Base-by-base conservation (phyloP, 2,329 filamentous ascomycete genomes). In the Pseudogymnoascus sp. region DNA sequence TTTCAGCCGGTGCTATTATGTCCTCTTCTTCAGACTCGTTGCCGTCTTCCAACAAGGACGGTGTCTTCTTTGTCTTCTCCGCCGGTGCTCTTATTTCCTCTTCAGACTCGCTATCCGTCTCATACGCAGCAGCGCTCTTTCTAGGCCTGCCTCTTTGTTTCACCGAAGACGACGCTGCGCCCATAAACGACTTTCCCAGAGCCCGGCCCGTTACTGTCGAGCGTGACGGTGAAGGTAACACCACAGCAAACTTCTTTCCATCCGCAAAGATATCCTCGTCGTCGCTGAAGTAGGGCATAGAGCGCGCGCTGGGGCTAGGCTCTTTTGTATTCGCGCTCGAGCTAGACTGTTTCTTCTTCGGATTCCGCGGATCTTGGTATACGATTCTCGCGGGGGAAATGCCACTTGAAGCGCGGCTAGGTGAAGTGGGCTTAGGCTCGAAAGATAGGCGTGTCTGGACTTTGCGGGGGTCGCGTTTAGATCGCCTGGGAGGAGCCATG, bases 361-460 rank as follows among this genome's bases (percentile, higher is more conserved):
- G 26, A 3, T 31, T 31, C 8, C 46, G 46, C 11, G 59, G 59
- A 11, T 40, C 37, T n/a, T 60, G 26, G 59, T 60, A 60, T n/a
- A 40, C 33, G 12, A 60, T 19, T 60, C 59, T 24, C n/a, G 59
- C 59, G 12, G 31, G 59, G 8, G 59, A 22, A 11, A 40, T 37
- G 1, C 33, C 31, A 16, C 37, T 40, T 11, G 31, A n/a, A 14
- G 6, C 6, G 7, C 7, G 59, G 12, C 6, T 12, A 2, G 59
- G 37, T 24, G 59, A 38, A 26, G 22, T 37, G 16, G 59, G 8
- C 8, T 53, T 33, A 11, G 59, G 59, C 7, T 38, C 59, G 11
- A 60, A 60, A 14, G 59, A 10, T 14, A 60, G 31, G 33, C 33
- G 59, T 16, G 59, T 60, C n/a, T 60, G 59, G 26, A 60, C 59